A percentile compares a stretch with the other conserved stretches of the same genome.
Conservation (phyloP, 768 basidiomycete species). For the Rhodotorula taiwanensis region DNA sequence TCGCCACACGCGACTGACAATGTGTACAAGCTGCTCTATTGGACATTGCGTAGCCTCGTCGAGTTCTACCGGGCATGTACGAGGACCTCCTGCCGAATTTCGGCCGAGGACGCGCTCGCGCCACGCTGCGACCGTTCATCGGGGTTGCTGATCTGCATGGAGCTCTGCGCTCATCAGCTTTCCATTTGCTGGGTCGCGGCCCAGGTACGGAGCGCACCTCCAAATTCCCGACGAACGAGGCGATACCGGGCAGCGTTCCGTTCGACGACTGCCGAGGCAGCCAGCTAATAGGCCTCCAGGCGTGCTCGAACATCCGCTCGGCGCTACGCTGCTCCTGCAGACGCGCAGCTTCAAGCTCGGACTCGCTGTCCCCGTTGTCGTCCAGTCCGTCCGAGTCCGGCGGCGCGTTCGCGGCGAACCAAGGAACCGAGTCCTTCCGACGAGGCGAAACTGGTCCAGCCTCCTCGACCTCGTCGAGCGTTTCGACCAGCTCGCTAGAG, state of each 20-base stretch:
- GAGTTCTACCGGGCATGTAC: no score
- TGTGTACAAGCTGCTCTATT: no score
- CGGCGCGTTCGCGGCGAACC: neutral
- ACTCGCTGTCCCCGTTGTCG: neutral
- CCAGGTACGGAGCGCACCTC: neutral
- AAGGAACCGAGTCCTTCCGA: neutral
- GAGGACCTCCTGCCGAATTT: no score
- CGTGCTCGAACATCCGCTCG: no score
- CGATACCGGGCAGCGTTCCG: constrained; percentile 12
- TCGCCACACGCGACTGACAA: no score
- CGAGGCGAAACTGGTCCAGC: neutral
- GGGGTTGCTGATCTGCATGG: constrained; percentile 1
- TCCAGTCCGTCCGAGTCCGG: neutral
- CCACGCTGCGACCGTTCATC: neutral
- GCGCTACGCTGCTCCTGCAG: neutral
- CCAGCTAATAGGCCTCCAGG: constrained; percentile 19
- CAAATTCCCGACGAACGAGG: neutral
- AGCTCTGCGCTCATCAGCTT: neutral
- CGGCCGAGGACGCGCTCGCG: no score
- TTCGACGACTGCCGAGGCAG: neutral
- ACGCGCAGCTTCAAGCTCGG: neutral
- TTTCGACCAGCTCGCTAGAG: neutral
- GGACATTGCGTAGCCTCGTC: neutral
- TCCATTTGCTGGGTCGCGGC: no score
- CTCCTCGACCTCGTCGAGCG: neutral